Base-by-base conservation (phyloP, 2,329 filamentous ascomycete genomes). In the Drechslerella stenobrocha region DNA sequence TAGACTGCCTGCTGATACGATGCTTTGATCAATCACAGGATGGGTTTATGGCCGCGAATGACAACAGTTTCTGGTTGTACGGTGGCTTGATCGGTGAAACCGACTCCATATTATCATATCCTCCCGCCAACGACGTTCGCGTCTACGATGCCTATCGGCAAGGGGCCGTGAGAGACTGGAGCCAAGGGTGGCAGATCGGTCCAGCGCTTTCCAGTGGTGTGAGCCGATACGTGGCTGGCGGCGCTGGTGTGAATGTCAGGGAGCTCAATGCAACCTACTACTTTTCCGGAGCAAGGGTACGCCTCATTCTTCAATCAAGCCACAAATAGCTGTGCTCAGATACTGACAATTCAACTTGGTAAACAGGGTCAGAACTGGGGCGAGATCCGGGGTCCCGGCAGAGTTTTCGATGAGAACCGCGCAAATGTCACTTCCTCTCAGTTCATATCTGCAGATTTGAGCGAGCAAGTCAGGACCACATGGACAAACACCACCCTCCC, bases 391-490 rank as follows among this genome's bases (percentile, higher is more conserved):
- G 64, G 64, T 3, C 24, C 34, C 20, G 64, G 37, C 23, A 4
- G 26, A 9, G 53, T 55, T 18, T 55, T 34, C 20, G 18, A 46
- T 1, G 20, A 28, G 42, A 51, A 63, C 30, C 37, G 30, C 28
- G 71, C 74, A 3, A 75, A 75, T 53, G 58, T 64, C 0, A 74
- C 75, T 0, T 74, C 77, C 4, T 60, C 76, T 44, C 75, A 71
- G 2, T 70, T 80, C 9, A 77, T 79, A 61, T 73, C 75, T 1
- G 74, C 78, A 4, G 76, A 80, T 32, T 76, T 79, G 76, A 73
- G 75, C 1, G 67, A 67, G 3, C 75, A 77, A 73, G 66, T 72
- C 1, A 51, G 72, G 1, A 74, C 74, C 11, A 72, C 72, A 52
- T 80, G 77, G 77, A 59, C 67, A 1, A 79, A 78, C 52, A 40